Evolutionary conservation across 305 asterid species (phyloP).

Genomic region (Fraxinus latifolia): DNA sequence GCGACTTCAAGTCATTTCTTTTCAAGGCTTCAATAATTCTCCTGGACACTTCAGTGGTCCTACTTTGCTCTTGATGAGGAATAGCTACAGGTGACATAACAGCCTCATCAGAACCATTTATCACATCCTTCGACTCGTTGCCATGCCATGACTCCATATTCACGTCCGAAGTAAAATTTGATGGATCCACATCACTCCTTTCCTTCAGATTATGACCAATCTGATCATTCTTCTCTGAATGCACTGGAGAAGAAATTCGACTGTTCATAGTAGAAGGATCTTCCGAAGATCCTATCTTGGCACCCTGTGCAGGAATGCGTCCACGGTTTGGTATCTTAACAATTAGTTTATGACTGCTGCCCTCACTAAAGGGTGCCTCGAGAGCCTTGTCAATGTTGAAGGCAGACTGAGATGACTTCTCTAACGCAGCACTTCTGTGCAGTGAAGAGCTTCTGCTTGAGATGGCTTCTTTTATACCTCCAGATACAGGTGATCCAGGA

Average conservation of each 20-base stretch:
- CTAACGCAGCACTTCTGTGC: conserved; percentile 38
- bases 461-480: conserved; percentile 46
- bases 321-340: conserved; percentile 53
- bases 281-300: conserved; percentile 46
- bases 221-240: conserved; percentile 42
- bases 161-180: conserved; percentile 29
- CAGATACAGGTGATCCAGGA: conserved; percentile 34
- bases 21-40: conserved; percentile 38
- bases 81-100: conserved; percentile 40
- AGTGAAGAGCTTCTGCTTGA: conserved; percentile 36
- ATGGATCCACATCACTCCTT: conserved; percentile 36
- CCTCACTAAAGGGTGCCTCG: conserved; percentile 41
- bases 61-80: conserved; percentile 44
- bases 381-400: conserved; percentile 33
- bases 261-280: conserved; percentile 46
- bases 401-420: conserved; percentile 43
- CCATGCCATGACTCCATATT: conserved; percentile 43
- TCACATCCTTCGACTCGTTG: conserved; percentile 41
- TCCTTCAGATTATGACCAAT: conserved; percentile 35
- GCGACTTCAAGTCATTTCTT: conserved; percentile 34
- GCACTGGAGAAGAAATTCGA: conserved; percentile 54
- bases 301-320: conserved; percentile 51
- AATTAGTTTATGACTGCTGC: conserved; percentile 50
- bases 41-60: conserved; percentile 33
- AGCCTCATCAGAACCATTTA: conserved; percentile 44